phyloP scores from a whole-genome alignment of 2,329 filamentous ascomycete genomes.

The Pseudogymnoascus sp. region DNA sequence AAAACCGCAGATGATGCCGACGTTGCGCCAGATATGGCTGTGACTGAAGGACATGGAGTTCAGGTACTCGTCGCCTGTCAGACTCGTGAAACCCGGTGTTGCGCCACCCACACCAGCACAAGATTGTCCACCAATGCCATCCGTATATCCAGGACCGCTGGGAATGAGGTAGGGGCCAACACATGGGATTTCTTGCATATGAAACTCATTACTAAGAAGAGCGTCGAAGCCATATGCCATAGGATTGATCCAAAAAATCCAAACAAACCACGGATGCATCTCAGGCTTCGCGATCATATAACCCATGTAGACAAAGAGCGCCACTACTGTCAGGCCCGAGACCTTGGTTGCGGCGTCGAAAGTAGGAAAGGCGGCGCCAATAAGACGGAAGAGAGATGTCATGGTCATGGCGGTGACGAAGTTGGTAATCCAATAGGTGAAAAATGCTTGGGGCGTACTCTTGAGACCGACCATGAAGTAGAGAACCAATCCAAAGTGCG shows the following conservation, averaged over 20 bases:
- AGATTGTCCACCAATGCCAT: slow-evolving; percentile 35
- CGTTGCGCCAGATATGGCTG: slow-evolving; percentile 52
- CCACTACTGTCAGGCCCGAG: slow-evolving; percentile 44
- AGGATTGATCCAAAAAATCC: slow-evolving; percentile 61
- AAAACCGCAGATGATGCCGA: slow-evolving; percentile 57
- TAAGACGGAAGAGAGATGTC: slow-evolving; percentile 51
- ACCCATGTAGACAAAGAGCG: slow-evolving; percentile 55
- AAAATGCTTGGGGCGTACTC: slow-evolving; percentile 47
- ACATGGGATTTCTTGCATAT: slow-evolving; percentile 49
- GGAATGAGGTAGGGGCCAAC: slow-evolving; percentile 46
- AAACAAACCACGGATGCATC: slow-evolving; percentile 59
- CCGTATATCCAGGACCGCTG: slow-evolving; percentile 39
- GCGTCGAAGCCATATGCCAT: slow-evolving; percentile 65
- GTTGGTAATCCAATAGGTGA: slow-evolving; percentile 54
- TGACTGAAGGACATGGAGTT: slow-evolving; percentile 47
- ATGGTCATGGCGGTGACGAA: slow-evolving; percentile 49
- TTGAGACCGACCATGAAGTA: slow-evolving; percentile 61
- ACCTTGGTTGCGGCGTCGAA: slow-evolving; percentile 56
- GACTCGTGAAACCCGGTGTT: slow-evolving; percentile 2
- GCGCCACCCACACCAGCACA: slow-evolving; percentile 57
- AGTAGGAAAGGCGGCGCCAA: slow-evolving; percentile 49
- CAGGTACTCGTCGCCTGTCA: slow-evolving; percentile 40
- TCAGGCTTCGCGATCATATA: slow-evolving; percentile 56
- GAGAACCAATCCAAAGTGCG: slow-evolving; percentile 49
- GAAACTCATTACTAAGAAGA: slow-evolving; percentile 65